Evolutionary conservation across 2,329 filamentous ascomycete genomes (phyloP), one percentile per base, ranked within the genome.

Genomic region (Calonectria naviculata): DNA sequence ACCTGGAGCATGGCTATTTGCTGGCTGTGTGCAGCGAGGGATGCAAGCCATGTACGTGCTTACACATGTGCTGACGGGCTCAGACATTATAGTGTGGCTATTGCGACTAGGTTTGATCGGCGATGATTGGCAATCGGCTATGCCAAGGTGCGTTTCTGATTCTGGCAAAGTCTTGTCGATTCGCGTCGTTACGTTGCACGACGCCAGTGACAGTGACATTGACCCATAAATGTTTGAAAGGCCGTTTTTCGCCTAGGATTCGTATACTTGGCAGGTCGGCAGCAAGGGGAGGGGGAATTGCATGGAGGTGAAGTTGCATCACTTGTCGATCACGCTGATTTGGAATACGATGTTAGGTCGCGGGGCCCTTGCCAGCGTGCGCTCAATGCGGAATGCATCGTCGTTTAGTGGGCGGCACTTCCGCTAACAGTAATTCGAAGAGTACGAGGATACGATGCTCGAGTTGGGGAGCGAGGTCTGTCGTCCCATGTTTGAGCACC

Each of bases 401-500:
- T 28, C 31, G 24, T 36, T 34, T 34, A 13, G 13, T 41, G 52
- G 34, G 24, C 65, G 31, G 26, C 13, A 52, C 44, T 54, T 62
- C 56, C 28, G 42, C 21, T 19, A 24, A 17, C 24, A 28, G 56
- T 26, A 54, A 62, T 34, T 67, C 56, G 56, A 44, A 9, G 36
- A 67, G 21, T 29, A 42, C 52, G 52, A 47, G 52, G 42, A 47
- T 67, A 21, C n/a, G 31, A 42, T 65, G 42, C 29, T 60, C n/a
- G 24, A 38, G n/a, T 34, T 44, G 34, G 63, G 54, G n/a, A 56
- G 49, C 7, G 19, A 28, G 31, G 34, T 49, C 26, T 54, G 65
- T 52, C 65, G 47, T 62, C 65, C 52, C 54, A 62, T 52, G 52
- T 60, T 65, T 10, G 36, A 67, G 65, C n/a, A 15, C 44, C 36